Percentiles rank a stretch among this genome's conserved stretches.
phyloP scores from a whole-genome alignment of 2,329 filamentous ascomycete species.

The Fusarium continuum region DNA sequence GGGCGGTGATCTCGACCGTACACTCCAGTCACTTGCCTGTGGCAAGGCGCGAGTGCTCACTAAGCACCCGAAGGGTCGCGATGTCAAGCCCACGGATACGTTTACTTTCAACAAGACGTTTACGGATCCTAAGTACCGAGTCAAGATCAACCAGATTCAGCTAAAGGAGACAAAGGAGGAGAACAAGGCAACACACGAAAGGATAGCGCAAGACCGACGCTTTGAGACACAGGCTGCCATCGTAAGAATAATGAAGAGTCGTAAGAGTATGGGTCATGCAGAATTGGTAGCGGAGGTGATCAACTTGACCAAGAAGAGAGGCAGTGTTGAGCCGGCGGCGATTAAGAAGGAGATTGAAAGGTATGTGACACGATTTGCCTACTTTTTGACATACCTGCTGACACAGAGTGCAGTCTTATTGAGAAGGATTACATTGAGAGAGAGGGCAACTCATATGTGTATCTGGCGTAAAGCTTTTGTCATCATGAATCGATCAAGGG shows the following conservation, averaged over 20 bases:
- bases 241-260: slow-evolving; percentile 95
- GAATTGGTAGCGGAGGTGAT: slow-evolving; percentile 93
- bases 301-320: slow-evolving; percentile 84
- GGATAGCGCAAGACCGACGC: slow-evolving; percentile 87
- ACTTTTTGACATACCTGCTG: neutral
- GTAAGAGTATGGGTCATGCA: slow-evolving; percentile 86
- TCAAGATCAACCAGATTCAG: slow-evolving; percentile 99
- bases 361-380: slow-evolving; percentile 59
- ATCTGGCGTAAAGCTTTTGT: slow-evolving; percentile 64
- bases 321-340: slow-evolving; percentile 82
- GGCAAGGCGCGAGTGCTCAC: slow-evolving; percentile 84
- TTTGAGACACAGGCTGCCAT: slow-evolving; percentile 98
- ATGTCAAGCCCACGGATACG: slow-evolving; percentile 80
- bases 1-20: slow-evolving; percentile 83
- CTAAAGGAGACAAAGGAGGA: slow-evolving; percentile 95
- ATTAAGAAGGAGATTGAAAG: slow-evolving; percentile 99
- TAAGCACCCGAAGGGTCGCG: slow-evolving; percentile 86
- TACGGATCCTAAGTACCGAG: slow-evolving; percentile 80
- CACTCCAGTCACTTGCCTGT: slow-evolving; percentile 93
- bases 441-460: slow-evolving; percentile 75
- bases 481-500: neutral
- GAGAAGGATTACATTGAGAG: slow-evolving; percentile 94
- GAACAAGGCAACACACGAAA: slow-evolving; percentile 92
- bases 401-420: slow-evolving; percentile 69
- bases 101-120: slow-evolving; percentile 86